Conservation (phyloP, 2,329 filamentous ascomycete genomes). For the Cladorrhinum sp. region DNA sequence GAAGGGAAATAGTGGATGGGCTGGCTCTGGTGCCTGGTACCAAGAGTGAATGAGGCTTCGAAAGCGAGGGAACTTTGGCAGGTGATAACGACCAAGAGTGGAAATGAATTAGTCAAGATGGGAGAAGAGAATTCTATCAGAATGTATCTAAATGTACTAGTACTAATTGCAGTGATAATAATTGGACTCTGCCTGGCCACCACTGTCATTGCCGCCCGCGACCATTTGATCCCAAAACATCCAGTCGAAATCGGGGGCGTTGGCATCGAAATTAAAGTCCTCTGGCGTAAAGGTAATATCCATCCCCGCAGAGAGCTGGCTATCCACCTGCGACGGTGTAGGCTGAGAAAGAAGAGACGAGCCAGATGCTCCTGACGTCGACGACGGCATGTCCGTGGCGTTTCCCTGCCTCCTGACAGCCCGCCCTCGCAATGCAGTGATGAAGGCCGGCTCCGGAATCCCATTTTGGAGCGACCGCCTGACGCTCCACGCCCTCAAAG, state of each 20-base stretch:
- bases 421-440: constrained; percentile 22
- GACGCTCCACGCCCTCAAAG: constrained; percentile 35
- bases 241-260: constrained; percentile 22
- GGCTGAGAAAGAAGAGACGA: background rate
- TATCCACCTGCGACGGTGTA: background rate
- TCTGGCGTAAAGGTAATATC: background rate
- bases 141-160: too few relatives aligned
- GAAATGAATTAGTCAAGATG: too few relatives aligned
- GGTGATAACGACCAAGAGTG: too few relatives aligned
- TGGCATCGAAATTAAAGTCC: constrained; percentile 22
- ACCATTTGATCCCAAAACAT: constrained; percentile 30
- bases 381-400: background rate
- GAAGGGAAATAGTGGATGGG: constrained; percentile 47
- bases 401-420: background rate
- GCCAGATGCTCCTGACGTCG: background rate
- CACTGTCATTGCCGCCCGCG: background rate
- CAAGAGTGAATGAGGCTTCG: background rate
- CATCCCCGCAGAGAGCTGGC: background rate
- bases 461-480: constrained; percentile 11
- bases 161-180: too few relatives aligned
- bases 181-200: too few relatives aligned
- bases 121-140: too few relatives aligned
- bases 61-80: too few relatives aligned
- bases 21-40: constrained; percentile 30
- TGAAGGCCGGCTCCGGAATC: constrained; percentile 25